Percentiles rank a stretch among this genome's conserved stretches.
phyloP scores from a whole-genome alignment of 306 rosid species.

The Castanospermum australe region DNA sequence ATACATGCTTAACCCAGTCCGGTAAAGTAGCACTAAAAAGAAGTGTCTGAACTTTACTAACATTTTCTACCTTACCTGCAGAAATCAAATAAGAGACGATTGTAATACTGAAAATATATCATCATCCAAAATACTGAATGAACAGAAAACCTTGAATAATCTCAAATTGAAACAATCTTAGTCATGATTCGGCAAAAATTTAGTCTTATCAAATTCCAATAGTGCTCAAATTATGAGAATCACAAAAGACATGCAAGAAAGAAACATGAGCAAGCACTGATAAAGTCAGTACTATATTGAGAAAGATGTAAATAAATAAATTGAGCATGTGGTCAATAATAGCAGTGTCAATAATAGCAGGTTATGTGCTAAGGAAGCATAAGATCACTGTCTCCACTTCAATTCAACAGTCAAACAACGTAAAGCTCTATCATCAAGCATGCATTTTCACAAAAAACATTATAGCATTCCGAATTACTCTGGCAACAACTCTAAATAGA shows the following conservation, averaged over 20 bases:
- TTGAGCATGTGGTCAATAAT: neutral
- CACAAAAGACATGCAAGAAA: no score
- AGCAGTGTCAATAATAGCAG: neutral
- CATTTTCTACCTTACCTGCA: slow-evolving; percentile 77
- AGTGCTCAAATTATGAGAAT: no score
- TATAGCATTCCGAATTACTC: neutral
- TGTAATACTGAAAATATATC: neutral
- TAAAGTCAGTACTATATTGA: neutral
- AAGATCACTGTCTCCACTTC: neutral
- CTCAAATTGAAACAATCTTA: no score
- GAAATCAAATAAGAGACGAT: neutral
- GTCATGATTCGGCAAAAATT: no score
- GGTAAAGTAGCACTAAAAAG: slow-evolving; percentile 97
- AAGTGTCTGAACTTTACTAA: slow-evolving; percentile 84
- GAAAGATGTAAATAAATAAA: neutral
- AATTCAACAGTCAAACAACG: neutral
- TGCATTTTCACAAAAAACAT: neutral
- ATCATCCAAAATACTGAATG: neutral
- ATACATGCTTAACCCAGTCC: slow-evolving; percentile 75
- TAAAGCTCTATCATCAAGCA: neutral
- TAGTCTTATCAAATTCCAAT: no score
- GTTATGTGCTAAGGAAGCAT: neutral
- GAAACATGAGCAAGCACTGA: no score
- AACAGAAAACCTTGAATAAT: neutral
- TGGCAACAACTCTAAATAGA: neutral